Percentiles rank a stretch among this genome's conserved stretches.
Evolutionary conservation across 2,329 filamentous ascomycete species (phyloP).

Genomic region (Diaporthe australafricana): DNA sequence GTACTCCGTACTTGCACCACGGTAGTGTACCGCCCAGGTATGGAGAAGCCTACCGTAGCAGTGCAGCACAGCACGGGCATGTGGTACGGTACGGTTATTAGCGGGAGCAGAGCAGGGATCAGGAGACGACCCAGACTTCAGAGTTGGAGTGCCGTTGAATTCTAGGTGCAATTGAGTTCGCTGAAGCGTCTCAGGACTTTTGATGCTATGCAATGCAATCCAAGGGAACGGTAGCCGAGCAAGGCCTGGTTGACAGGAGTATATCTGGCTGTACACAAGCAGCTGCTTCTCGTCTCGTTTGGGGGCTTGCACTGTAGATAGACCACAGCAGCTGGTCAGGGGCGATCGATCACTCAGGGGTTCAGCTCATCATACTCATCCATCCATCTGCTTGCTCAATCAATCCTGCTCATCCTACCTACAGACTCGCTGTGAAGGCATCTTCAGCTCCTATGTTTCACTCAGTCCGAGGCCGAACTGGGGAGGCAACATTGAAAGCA

Average conservation of each 20-base stretch:
- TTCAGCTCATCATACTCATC: constrained; percentile 9
- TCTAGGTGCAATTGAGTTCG: constrained; percentile 4
- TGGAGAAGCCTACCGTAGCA: too few species aligned
- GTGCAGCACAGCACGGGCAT: too few species aligned
- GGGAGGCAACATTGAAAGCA: not conserved
- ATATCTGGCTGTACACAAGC: too few species aligned
- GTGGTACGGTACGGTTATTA: constrained; percentile 10
- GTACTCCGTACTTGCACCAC: too few species aligned
- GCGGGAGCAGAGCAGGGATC: constrained; percentile 21
- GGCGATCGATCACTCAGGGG: constrained; percentile 6
- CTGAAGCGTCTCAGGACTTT: constrained; percentile 14
- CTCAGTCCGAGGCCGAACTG: not conserved
- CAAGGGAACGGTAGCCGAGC: not conserved
- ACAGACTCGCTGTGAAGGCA: not conserved
- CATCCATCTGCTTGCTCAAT: too few species aligned
- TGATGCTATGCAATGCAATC: constrained; percentile 2
- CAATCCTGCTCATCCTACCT: too few species aligned
- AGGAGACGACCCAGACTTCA: constrained; percentile 12
- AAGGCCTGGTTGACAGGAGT: not conserved
- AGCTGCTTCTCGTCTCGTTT: too few species aligned
- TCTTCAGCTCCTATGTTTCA: not conserved
- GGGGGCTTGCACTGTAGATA: too few species aligned
- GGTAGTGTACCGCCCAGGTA: too few species aligned
- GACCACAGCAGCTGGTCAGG: too few species aligned
- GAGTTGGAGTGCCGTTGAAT: not conserved